Base-by-base conservation (phyloP, 805 yeast species). In the Clavispora santaluciae region DNA sequence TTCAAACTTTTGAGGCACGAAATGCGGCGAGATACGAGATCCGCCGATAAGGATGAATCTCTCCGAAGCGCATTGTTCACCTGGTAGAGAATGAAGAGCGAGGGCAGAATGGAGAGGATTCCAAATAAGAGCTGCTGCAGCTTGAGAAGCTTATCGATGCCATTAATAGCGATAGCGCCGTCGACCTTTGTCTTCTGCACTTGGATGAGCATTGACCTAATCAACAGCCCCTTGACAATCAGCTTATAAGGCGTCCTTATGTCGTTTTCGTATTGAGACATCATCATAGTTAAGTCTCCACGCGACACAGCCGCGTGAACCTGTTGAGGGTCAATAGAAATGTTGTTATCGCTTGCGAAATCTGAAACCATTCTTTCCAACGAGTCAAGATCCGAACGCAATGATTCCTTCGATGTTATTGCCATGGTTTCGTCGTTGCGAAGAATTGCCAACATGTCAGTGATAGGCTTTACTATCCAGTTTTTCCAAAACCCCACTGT, bases 181-280 rank as follows among this genome's bases (percentile, higher is more conserved):
- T 91, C 99, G 6, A 93, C 97, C 62, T 91, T 91, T 10, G 95
- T 83, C 63, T 93, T 91, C 60, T 91, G 99, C n/a, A 93, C 70
- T 61, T 93, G 98, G 46, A 91, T 90, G 54, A 93, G 65, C 35
- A 93, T 60, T 12, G 90, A 80, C 40, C 95, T 73, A 7, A 89
- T 61, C 48, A 91, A 72, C 42, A 81, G 78, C 4, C 98, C 99
- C 11, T 64, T 62, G 2, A 89, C 43, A 2, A 81, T 51, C 26
- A 82, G 79, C 41, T 68, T 72, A 35, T 89, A 55, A 0, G 98
- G 98, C 5, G 69, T 59, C 43, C 79, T 76, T 43, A 93, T 66
- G 49, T 88, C 91, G 20, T 64, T 53, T 55, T 91, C 98, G 57
- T 93, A 93, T 23, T 79, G 78, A 34, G 79, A 74, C 86, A 91